These are phyloP conservation scores for Aspergillus transmontanensis DNA, from an alignment of 2,329 filamentous ascomycete genomes.

Conservation along the genomic window DNA sequence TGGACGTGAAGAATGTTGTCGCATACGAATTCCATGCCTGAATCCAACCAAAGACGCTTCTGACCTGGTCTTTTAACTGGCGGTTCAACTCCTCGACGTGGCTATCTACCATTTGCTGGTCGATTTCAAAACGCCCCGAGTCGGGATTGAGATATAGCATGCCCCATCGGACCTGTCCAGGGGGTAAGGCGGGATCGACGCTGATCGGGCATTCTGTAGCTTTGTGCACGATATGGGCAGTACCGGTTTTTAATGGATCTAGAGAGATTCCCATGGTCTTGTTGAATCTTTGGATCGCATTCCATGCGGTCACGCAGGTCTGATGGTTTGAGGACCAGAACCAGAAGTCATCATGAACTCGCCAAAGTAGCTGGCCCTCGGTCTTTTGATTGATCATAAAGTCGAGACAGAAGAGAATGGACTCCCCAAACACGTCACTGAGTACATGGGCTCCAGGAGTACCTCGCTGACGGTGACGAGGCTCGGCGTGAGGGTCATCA, in stretches of 20 bases:
- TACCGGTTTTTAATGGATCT: slow-evolving; percentile 2
- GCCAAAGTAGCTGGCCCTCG: slow-evolving; percentile 13
- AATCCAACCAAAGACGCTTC: slow-evolving; percentile 16
- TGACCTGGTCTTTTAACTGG: slow-evolving; percentile 11
- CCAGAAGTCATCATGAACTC: slow-evolving; percentile 19
- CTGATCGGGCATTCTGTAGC: neutral
- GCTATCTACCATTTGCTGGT: slow-evolving; percentile 14
- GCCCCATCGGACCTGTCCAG: slow-evolving; percentile 16
- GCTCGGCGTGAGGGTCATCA: slow-evolving; percentile 8
- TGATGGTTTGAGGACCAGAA: slow-evolving; percentile 15
- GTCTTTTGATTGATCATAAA: slow-evolving; percentile 15
- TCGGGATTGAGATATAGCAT: slow-evolving; percentile 17
- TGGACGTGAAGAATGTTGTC: slow-evolving; percentile 17
- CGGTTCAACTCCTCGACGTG: slow-evolving; percentile 10
- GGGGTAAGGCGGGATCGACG: slow-evolving; percentile 1
- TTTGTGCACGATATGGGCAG: neutral
- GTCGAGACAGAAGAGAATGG: slow-evolving; percentile 16
- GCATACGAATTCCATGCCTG: slow-evolving; percentile 19
- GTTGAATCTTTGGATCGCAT: slow-evolving; percentile 12
- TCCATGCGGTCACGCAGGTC: slow-evolving; percentile 11
- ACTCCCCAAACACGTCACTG: slow-evolving; percentile 18
- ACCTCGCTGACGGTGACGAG: slow-evolving; percentile 13
- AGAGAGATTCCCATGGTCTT: slow-evolving; percentile 10
- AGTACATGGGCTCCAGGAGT: slow-evolving; percentile 13
- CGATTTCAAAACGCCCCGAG: slow-evolving; percentile 16